A percentile compares a stretch with the other conserved stretches of the same genome.
These are phyloP conservation scores for Lagerstroemia fauriei DNA, from an alignment of 441 rosid species.

Conservation along the genomic window DNA sequence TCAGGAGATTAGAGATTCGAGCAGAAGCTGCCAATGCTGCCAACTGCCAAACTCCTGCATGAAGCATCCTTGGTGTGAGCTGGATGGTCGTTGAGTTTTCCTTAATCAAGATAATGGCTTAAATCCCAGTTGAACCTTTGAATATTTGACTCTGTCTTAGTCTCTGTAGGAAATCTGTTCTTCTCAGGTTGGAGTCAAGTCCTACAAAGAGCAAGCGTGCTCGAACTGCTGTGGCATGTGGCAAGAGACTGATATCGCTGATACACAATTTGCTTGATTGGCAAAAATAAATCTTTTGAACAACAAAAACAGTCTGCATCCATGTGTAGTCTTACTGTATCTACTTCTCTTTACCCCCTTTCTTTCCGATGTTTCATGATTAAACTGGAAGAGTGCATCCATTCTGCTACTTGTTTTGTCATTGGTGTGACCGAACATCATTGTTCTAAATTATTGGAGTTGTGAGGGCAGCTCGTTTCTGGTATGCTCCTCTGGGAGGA, in stretches of 20 bases:
- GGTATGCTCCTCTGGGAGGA: conserved; percentile 77
- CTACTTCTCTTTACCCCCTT: not conserved
- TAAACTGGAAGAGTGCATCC: not conserved
- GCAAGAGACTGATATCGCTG: not conserved
- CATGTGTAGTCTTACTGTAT: not conserved
- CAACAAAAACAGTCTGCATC: not conserved
- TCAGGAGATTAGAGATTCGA: not conserved
- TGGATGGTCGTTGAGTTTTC: too few relatives aligned
- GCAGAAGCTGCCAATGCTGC: not conserved
- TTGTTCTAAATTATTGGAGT: conserved; percentile 51
- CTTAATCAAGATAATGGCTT: too few relatives aligned
- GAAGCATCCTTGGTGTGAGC: too few relatives aligned
- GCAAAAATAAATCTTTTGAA: not conserved
- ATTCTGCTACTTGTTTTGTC: not conserved
- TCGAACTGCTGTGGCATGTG: not conserved
- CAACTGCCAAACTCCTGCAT: not conserved
- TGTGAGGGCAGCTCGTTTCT: conserved; percentile 85
- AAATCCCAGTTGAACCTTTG: too few relatives aligned
- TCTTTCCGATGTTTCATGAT: not conserved
- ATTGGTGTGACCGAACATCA: not conserved
- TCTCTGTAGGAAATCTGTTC: not conserved
- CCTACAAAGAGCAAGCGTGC: not conserved
- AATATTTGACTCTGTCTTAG: not conserved
- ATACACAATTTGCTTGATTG: not conserved
- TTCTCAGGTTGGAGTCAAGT: fast-evolving